These are phyloP conservation scores for Skeletonema potamos DNA, from an alignment of 108 stramenopile species.

Conservation along the genomic window DNA sequence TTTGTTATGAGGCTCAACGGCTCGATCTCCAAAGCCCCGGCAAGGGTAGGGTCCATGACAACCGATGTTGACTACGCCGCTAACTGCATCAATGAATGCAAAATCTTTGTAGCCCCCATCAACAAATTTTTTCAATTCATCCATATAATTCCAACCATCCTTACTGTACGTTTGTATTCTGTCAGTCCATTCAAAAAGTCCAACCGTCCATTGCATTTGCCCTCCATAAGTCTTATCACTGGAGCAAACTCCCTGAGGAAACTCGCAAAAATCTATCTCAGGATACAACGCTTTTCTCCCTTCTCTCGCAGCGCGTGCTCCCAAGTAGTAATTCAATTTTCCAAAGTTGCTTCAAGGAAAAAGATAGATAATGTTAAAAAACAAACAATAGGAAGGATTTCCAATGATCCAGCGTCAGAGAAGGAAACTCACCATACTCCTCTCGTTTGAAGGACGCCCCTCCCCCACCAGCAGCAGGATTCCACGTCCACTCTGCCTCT, in stretches of 20 bases:
- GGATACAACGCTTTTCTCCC: slow-evolving; percentile 32
- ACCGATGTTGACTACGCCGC: slow-evolving; percentile 33
- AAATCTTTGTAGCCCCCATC: slow-evolving; percentile 43
- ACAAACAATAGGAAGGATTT: background rate
- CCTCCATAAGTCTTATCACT: slow-evolving; percentile 39
- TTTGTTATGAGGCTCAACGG: slow-evolving; percentile 32
- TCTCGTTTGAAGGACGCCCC: slow-evolving; percentile 46
- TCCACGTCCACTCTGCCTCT: slow-evolving; percentile 48
- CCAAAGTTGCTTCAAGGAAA: slow-evolving; percentile 35
- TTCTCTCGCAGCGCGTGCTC: slow-evolving; percentile 35
- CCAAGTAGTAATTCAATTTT: slow-evolving; percentile 43
- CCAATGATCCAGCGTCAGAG: background rate
- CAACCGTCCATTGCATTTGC: slow-evolving; percentile 51
- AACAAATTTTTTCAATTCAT: slow-evolving; percentile 25
- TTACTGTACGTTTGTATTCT: slow-evolving; percentile 41
- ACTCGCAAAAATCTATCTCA: slow-evolving; percentile 44
- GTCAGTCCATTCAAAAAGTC: slow-evolving; percentile 48
- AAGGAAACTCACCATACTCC: slow-evolving; percentile 21
- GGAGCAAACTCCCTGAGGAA: slow-evolving; percentile 41
- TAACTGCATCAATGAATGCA: slow-evolving; percentile 34
- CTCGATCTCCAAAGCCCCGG: slow-evolving; percentile 4
- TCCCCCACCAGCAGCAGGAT: slow-evolving; percentile 50
- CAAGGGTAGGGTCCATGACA: slow-evolving; percentile 47
- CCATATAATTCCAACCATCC: slow-evolving; percentile 44
- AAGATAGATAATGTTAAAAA: background rate